phyloP scores from a whole-genome alignment of 371 early-diverging fungal genomes.

The Haplosporangium sp. region DNA sequence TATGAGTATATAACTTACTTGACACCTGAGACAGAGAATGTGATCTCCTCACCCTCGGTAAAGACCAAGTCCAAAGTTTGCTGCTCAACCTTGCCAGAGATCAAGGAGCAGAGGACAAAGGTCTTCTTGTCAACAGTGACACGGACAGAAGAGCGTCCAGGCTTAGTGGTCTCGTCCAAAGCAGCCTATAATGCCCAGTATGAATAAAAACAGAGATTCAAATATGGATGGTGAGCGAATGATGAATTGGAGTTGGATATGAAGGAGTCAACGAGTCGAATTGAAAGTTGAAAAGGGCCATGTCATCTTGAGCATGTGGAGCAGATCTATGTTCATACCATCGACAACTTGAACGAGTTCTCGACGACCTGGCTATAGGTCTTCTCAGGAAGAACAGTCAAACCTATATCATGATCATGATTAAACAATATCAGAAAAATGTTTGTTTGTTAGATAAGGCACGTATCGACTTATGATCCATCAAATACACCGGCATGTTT shows the following conservation, averaged over 20 bases:
- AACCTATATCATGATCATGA: slow-evolving; percentile 52
- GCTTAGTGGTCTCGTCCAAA: slow-evolving; percentile 67
- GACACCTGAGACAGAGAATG: slow-evolving; percentile 70
- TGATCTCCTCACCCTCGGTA: slow-evolving; percentile 82
- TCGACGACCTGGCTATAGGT: slow-evolving; percentile 80
- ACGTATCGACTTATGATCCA: not conserved
- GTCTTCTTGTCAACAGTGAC: slow-evolving; percentile 77
- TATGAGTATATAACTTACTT: slow-evolving; percentile 45
- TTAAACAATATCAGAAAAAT: too few relatives aligned
- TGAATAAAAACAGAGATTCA: not conserved
- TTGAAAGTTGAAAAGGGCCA: not conserved
- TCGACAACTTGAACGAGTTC: slow-evolving; percentile 79
- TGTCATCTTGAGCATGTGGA: not conserved
- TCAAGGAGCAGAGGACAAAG: slow-evolving; percentile 84
- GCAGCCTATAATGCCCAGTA: slow-evolving; percentile 70
- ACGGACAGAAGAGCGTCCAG: slow-evolving; percentile 71
- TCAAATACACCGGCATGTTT: not conserved
- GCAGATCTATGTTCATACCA: slow-evolving; percentile 57
- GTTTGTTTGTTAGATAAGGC: not conserved
- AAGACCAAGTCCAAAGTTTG: slow-evolving; percentile 78
- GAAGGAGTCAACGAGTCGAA: not conserved
- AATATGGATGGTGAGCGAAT: not conserved
- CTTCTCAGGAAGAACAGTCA: slow-evolving; percentile 74
- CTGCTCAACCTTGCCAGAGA: slow-evolving; percentile 77
- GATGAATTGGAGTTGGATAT: not conserved